Evolutionary conservation across 148 eudicot species (phyloP), one percentile per base, ranked within the genome.

Genomic region (Arbutus unedo): DNA sequence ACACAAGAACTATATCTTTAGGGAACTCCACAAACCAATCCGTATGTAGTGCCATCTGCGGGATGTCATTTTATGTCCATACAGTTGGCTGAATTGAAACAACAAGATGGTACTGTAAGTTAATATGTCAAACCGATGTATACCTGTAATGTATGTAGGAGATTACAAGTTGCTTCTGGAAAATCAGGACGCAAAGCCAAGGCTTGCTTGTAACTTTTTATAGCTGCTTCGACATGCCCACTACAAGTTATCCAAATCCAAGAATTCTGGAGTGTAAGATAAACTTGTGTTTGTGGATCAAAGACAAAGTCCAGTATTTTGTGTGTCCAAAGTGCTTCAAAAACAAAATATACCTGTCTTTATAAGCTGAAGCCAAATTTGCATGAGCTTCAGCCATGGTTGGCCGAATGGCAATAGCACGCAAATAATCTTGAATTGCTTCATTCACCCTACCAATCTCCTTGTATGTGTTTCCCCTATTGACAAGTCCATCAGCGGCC

Each of bases 361-460:
- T 96, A 56, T 94, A 94, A 82, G 97, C 99, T 79, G 98, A 96
- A 79, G 99, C 99, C 87, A 96, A 83, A 88, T 94, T 94, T 77
- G 97, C 98, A 90, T 94, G 99, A 88, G 98, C 98, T 87, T 96
- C 99, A 72, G 99, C 97, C 98, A 94, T 92, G 84, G 89, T 81
- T 81, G 99, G 99, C 14, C 99, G 92, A 64, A 91, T 88, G 50
- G 88, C 85, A 85, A 96, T 93, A 55, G 98, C 99, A 90, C 85
- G 90, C 48, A 82, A 54, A 83, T 96, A 96, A 71, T 96, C 99
- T 83, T 96, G 99, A 85, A 96, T 94, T 76, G 99, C 98, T 85
- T 96, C 98, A 88, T 79, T 96, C 41, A 93, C 93, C 84, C 97
- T 93, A 79, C 99, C 98, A 85, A 93, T 88, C 85, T 96, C 99